Conservation (phyloP, 495 filamentous ascomycete species). For the Trichoderma asperelloides region DNA sequence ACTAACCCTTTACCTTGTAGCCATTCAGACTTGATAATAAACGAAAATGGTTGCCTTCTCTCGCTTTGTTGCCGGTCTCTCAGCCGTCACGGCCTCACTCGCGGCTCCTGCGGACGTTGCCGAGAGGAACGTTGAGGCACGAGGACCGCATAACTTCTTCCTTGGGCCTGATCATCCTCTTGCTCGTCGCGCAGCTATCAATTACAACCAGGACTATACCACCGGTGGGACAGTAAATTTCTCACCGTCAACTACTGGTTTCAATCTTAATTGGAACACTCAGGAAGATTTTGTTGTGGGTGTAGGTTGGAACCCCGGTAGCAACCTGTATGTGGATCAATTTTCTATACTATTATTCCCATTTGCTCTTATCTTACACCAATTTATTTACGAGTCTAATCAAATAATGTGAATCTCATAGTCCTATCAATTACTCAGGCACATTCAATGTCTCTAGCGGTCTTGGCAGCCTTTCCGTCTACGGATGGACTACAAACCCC, state of each 20-base stretch:
- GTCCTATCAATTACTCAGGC: conserved; percentile 25
- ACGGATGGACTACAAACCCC: conserved; percentile 50
- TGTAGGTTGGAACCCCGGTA: conserved; percentile 53
- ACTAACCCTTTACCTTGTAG: not conserved
- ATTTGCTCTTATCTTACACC: not conserved
- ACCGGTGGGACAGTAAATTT: conserved; percentile 43
- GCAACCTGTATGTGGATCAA: not conserved
- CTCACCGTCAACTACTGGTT: conserved; percentile 42
- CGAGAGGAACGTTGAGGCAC: conserved; percentile 17
- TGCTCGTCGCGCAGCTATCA: not conserved
- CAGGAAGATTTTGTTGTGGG: conserved; percentile 54
- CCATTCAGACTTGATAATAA: not conserved
- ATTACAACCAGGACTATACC: conserved; percentile 4
- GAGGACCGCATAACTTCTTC: conserved; percentile 48
- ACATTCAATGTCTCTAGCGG: conserved; percentile 40
- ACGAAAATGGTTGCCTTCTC: conserved; percentile 35
- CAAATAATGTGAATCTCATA: conserved; percentile 20
- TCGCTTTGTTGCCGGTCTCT: conserved; percentile 24
- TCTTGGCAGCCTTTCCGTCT: conserved; percentile 47
- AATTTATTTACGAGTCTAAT: conserved; percentile 25
- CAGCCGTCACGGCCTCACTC: conserved; percentile 21
- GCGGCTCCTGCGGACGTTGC: conserved; percentile 24
- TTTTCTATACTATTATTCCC: not conserved
- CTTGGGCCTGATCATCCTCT: conserved; percentile 47
- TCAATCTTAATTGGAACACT: conserved; percentile 41